Evolutionary conservation across 108 stramenopile species (phyloP), one percentile per base, ranked within the genome.

Genomic region (Cyclostephanos invisitatus): DNA sequence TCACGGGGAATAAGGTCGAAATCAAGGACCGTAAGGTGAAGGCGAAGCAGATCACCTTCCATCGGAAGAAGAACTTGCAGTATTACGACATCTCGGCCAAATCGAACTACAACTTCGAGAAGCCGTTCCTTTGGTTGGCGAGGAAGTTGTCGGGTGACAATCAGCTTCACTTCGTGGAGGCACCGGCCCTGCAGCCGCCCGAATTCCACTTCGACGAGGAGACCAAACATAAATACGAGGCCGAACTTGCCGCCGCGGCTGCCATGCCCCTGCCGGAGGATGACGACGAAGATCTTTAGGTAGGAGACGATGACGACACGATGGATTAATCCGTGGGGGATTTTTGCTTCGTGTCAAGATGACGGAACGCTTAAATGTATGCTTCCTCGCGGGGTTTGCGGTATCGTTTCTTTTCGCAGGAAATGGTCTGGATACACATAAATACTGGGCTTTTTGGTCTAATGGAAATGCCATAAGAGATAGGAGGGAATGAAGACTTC

Each of bases 11-110:
- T 89, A 99, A 99, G 93, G 99, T 98, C 10, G 98, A 99, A 83
- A 97, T 98, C 87, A 99, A 99, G 86, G 99, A 99, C 86, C 91
- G 99, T 53, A 98, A 99, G 96, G 99, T 99, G 40, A 99, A 99
- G 90, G 98, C 99, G 56, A 99, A 98, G 91, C 97, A 99, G 84
- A 98, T 99, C 74, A 97, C 96, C 38, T 99, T 99, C 92, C 99
- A 99, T 83, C 92, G 99, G 55, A 98, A 98, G 92, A 99, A 99
- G 91, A 98, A 98, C 77, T 83, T 99, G 56, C 98, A 98, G 86
- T 99, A 99, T 83, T 99, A 97, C 73, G 98, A 99, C 84, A 99
- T 99, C 73, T 98, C 98, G 15, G 99, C 99, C 58, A 99, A 99
- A 87, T 94, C 90, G 38, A 99, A 99, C 91, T 99, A 99, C 93